A percentile compares a stretch with the other conserved stretches of the same genome.
Conservation (phyloP, 106 monocot genomes). For the Phalaenopsis equestris region DNA sequence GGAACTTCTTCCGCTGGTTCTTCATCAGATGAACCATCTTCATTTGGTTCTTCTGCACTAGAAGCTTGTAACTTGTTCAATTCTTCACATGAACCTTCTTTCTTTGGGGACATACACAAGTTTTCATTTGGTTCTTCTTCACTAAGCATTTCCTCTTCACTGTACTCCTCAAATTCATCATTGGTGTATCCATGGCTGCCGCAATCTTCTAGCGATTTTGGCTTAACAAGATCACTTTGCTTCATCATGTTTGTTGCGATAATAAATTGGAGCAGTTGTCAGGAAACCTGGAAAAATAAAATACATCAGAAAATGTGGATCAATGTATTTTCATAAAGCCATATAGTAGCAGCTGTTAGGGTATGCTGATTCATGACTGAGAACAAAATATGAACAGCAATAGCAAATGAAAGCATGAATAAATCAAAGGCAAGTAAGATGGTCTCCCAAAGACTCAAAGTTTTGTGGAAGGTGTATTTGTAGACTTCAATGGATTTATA, state of each 20-base stretch:
- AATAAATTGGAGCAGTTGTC: background rate
- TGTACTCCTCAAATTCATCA: background rate
- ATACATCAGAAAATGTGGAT: background rate
- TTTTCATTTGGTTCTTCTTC: conserved; percentile 12
- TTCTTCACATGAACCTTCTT: conserved; percentile 6
- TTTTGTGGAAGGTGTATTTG: background rate
- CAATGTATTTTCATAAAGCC: background rate
- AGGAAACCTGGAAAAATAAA: background rate
- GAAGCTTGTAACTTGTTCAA: background rate
- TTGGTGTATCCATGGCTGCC: background rate
- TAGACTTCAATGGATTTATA: background rate
- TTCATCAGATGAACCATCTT: background rate
- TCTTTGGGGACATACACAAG: background rate
- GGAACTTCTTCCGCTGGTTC: background rate
- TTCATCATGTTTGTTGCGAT: background rate
- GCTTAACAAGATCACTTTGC: conserved; percentile 4
- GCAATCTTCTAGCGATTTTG: background rate
- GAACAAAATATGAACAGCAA: background rate
- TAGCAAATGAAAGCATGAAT: background rate
- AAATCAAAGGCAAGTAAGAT: background rate
- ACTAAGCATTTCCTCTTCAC: conserved; percentile 6
- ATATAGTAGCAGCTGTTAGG: background rate
- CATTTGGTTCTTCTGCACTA: conserved; percentile 2
- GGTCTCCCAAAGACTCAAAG: background rate
- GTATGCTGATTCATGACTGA: background rate